Base-by-base conservation (phyloP, 129 eudicot genomes). In the Flaveria brownii region DNA sequence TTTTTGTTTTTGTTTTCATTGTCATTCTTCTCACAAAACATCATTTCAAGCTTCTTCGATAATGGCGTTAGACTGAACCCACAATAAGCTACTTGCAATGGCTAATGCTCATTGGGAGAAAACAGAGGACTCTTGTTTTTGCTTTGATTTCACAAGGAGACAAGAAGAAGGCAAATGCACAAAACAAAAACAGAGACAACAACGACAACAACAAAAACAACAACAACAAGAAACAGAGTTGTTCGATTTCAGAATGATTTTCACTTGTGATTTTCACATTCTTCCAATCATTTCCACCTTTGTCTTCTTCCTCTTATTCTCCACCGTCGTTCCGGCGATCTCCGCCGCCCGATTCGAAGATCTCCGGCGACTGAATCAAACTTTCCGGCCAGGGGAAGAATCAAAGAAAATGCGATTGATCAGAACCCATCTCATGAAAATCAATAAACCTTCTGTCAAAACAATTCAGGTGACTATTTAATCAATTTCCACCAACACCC, bases 391-490 rank as follows among this genome's bases (percentile, higher is more conserved):
- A 0, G 82, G 70, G 0, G 77, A 88, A 65, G 91, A 88, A 68
- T 63, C 88, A 10, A 89, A 87, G 81, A 91, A 81, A 87, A 62
- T 93, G 84, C 88, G 86, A 78, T 67, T 85, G 51, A 84, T 93
- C 28, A 85, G 86, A 81, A 82, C 85, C 20, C 96, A 86, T 77
- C 93, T 93, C 68, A 64, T 69, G 85, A 93, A 85, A 70, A 88
- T 93, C 86, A 93, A 93, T 59, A 93, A 93, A 76, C 89, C 96
- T 68, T 54, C 91, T 30, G 73, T 91, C 77, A 91, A 93, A 85
- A 84, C 96, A 63, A 90, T 93, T 73, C 87, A 91, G 91, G 98
- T 83, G 87, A 22, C 9, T n/a, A 9, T 8, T 2, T 3, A 60
- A 26, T 0, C 9, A 0, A 60, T 60, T 60, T 60, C n/a, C 8